These are phyloP conservation scores for Phytophthora capsici DNA, from an alignment of 352 stramenopile species.

Conservation along the genomic window DNA sequence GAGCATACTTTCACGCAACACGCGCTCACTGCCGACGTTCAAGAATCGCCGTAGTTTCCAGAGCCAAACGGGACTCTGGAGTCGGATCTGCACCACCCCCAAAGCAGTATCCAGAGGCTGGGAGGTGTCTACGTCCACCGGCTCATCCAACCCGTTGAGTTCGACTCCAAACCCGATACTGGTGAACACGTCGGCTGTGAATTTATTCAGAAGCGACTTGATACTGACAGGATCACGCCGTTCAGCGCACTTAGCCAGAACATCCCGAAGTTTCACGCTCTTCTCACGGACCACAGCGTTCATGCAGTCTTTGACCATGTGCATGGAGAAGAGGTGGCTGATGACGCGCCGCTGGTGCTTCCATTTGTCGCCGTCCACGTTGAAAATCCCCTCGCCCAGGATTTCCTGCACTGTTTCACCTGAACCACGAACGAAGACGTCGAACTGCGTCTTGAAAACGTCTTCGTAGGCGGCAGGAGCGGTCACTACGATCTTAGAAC, in stretches of 20 bases:
- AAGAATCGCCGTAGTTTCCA: conserved; percentile 47
- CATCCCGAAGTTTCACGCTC: conserved; percentile 40
- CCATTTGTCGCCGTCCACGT: conserved; percentile 65
- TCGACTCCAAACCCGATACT: conserved; percentile 70
- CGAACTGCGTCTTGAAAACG: conserved; percentile 51
- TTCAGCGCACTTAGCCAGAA: conserved; percentile 35
- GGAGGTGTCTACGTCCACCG: conserved; percentile 9
- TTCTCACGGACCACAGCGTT: conserved; percentile 50
- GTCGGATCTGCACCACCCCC: conserved; percentile 34
- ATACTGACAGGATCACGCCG: conserved; percentile 40
- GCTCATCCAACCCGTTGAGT: conserved; percentile 42
- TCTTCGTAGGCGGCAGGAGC: conserved; percentile 49
- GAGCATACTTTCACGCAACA: conserved; percentile 32
- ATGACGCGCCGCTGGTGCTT: conserved; percentile 72
- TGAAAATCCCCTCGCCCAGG: conserved; percentile 72
- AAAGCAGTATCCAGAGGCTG: conserved; percentile 32
- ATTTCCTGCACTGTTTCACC: conserved; percentile 46
- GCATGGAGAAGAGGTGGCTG: conserved; percentile 87
- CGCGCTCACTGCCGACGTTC: conserved; percentile 33
- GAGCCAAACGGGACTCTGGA: conserved; percentile 43
- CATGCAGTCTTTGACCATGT: conserved; percentile 56
- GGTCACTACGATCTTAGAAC: conserved; percentile 37
- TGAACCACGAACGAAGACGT: conserved; percentile 62
- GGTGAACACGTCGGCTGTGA: conserved; percentile 64
- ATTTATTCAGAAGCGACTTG: conserved; percentile 47